Evolutionary conservation across 2,329 filamentous ascomycete genomes (phyloP).

Genomic region (Colletotrichum sp.): DNA sequence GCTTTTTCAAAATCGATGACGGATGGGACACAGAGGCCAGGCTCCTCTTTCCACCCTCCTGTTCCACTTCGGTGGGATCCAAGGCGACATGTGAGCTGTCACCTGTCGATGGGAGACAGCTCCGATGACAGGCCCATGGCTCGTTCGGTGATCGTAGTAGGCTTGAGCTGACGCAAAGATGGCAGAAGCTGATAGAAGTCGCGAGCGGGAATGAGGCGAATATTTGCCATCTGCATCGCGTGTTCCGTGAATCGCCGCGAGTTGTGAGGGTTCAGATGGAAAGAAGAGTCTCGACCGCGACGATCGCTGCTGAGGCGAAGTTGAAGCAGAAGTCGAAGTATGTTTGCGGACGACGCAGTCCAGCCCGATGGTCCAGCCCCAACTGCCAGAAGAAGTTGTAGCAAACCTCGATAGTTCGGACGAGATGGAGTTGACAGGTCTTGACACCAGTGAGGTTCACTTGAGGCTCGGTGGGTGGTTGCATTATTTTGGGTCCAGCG

Average conservation of each 20-base stretch:
- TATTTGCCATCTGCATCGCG: background rate
- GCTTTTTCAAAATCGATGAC: background rate
- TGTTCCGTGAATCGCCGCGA: background rate
- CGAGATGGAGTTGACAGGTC: background rate
- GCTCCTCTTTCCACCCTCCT: background rate
- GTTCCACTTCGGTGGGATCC: background rate
- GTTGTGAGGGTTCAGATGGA: background rate
- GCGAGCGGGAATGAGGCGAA: background rate
- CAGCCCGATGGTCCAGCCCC: background rate
- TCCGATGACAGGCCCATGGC: background rate
- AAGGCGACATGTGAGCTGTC: slow-evolving; percentile 5
- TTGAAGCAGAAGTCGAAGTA: background rate
- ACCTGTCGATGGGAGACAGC: background rate
- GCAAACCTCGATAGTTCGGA: background rate
- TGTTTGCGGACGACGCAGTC: background rate
- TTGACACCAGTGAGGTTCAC: background rate
- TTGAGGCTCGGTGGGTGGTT: background rate
- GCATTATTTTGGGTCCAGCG: background rate
- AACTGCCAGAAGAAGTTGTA: background rate
- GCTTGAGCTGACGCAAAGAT: background rate
- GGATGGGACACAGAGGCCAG: background rate
- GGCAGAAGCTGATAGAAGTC: background rate
- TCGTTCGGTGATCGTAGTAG: slow-evolving; percentile 4
- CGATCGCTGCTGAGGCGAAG: background rate
- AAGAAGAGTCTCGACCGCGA: background rate